Conservation (phyloP, 768 basidiomycete genomes). For the Lentinula raphanica region DNA sequence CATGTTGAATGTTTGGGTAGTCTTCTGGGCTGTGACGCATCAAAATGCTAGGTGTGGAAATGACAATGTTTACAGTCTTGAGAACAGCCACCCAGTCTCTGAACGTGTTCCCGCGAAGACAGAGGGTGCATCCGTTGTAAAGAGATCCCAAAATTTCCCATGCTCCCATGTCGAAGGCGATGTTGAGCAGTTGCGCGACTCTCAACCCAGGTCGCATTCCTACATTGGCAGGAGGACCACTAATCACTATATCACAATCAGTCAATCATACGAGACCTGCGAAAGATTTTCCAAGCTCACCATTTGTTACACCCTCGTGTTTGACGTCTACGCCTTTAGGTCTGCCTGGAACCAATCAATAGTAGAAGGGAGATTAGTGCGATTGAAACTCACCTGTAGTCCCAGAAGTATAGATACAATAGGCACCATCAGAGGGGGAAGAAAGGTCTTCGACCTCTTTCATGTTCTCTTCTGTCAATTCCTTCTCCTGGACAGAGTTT, state of each 20-base stretch:
- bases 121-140: slow-evolving; percentile 47
- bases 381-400: background rate
- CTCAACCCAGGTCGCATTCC: slow-evolving; percentile 51
- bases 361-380: background rate
- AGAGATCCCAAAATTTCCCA: slow-evolving; percentile 56
- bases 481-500: slow-evolving; percentile 13
- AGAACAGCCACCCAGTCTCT: slow-evolving; percentile 47
- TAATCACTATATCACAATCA: slow-evolving; percentile 29
- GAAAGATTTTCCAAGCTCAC: slow-evolving; percentile 20
- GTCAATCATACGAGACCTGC: background rate
- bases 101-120: slow-evolving; percentile 45
- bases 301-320: slow-evolving; percentile 30
- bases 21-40: slow-evolving; percentile 42
- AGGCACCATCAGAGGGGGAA: slow-evolving; percentile 24
- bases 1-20: slow-evolving; percentile 49
- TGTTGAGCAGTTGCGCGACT: slow-evolving; percentile 57
- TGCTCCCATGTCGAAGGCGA: slow-evolving; percentile 64
- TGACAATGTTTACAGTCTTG: slow-evolving; percentile 46
- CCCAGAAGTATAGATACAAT: slow-evolving; percentile 45
- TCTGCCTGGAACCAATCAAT: slow-evolving; percentile 27
- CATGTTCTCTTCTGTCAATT: slow-evolving; percentile 11
- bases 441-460: slow-evolving; percentile 18
- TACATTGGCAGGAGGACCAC: slow-evolving; percentile 47
- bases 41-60: slow-evolving; percentile 50
- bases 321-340: slow-evolving; percentile 43